phyloP scores from a whole-genome alignment of 257 asterid genomes.

The Solanum ossicruentum region DNA sequence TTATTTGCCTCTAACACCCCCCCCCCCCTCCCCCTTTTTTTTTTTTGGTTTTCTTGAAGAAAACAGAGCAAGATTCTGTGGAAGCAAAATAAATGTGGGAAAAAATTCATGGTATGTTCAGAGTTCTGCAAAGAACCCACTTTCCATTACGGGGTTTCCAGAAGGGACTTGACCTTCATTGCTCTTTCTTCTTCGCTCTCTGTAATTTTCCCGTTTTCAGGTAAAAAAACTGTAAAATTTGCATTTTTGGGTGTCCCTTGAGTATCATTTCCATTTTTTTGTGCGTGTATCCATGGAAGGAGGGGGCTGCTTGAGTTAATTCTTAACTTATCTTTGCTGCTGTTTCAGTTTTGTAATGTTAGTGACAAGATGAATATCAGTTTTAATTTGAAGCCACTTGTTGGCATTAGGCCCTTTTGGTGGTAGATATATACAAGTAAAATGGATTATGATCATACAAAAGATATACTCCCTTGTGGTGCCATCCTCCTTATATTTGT shows the following conservation, averaged over 20 bases:
- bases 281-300: neutral
- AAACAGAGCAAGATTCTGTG: neutral
- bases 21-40: too few species aligned
- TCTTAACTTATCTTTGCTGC: neutral
- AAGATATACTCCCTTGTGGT: neutral
- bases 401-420: neutral
- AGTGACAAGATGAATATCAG: neutral
- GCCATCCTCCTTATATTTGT: too few species aligned
- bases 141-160: slow-evolving; percentile 22
- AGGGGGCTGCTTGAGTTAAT: neutral
- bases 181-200: slow-evolving; percentile 51
- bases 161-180: slow-evolving; percentile 44
- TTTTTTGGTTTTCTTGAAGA: neutral
- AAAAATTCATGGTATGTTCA: slow-evolving; percentile 15
- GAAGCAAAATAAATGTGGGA: slow-evolving; percentile 4
- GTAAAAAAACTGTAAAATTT: slow-evolving; percentile 9
- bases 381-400: neutral
- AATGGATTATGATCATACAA: neutral
- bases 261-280: neutral
- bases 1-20: neutral
- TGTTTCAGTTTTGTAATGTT: neutral
- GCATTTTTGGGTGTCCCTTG: neutral
- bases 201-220: slow-evolving; percentile 34
- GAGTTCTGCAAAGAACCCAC: slow-evolving; percentile 21
- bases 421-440: neutral